A percentile compares a stretch with the other conserved stretches of the same genome.
These are phyloP conservation scores for Quercus alba DNA, from an alignment of 306 rosid species.

Conservation along the genomic window DNA sequence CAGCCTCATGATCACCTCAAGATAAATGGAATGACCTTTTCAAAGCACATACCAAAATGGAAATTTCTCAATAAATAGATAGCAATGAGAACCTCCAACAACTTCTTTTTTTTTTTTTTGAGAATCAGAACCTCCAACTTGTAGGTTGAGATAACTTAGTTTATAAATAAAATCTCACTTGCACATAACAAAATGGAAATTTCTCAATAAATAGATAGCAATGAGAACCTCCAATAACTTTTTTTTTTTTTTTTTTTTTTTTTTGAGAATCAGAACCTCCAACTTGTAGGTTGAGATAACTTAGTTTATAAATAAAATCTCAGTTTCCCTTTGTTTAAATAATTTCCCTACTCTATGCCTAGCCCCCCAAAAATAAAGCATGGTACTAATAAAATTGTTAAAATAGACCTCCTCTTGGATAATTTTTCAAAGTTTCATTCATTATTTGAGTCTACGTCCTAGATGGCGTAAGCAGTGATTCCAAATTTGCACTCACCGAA, in stretches of 20 bases:
- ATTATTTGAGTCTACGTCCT: background rate
- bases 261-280: background rate
- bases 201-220: background rate
- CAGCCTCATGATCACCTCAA: too few relatives aligned
- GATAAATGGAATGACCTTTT: background rate
- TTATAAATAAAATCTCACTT: background rate
- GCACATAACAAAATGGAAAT: background rate
- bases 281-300: background rate
- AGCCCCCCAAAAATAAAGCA: background rate
- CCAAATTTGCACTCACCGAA: background rate
- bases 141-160: background rate
- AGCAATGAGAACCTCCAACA: background rate
- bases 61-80: background rate
- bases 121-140: background rate
- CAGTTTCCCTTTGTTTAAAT: background rate
- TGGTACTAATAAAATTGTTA: background rate
- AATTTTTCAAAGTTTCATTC: too few relatives aligned
- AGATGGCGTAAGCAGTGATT: slow-evolving; percentile 39
- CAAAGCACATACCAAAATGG: background rate
- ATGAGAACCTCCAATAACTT: background rate
- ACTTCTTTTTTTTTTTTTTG: too few relatives aligned
- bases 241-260: too few relatives aligned
- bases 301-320: background rate
- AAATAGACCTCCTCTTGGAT: background rate
- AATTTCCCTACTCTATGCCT: background rate